phyloP scores from a whole-genome alignment of 1,284 basidiomycete species.

The Apiotrichum sp. region DNA sequence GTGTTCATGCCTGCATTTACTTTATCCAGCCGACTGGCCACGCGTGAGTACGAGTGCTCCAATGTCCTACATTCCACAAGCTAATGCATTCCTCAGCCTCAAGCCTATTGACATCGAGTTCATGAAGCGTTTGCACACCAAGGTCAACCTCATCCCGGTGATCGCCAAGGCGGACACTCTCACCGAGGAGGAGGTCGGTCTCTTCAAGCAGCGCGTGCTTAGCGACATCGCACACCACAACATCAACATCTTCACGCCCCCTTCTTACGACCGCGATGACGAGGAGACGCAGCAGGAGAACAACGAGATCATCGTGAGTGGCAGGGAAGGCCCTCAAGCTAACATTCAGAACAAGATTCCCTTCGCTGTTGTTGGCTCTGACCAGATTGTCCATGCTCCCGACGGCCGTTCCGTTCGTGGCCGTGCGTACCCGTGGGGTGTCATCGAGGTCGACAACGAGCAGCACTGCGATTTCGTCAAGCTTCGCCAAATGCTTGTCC shows the following conservation, averaged over 20 bases:
- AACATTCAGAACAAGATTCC: conserved; percentile 73
- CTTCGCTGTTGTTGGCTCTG: conserved; percentile 92
- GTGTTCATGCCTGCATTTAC: conserved; percentile 72
- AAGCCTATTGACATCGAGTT: conserved; percentile 97
- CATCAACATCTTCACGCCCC: conserved; percentile 93
- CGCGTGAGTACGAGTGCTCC: conserved; percentile 59
- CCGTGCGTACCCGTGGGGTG: conserved; percentile 91
- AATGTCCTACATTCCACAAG: background rate
- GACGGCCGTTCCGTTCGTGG: conserved; percentile 87
- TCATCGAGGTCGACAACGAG: conserved; percentile 96
- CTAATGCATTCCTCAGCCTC: conserved; percentile 54
- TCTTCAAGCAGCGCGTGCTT: conserved; percentile 88
- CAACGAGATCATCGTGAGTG: conserved; percentile 74
- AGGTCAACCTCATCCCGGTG: conserved; percentile 94
- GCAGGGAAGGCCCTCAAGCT: background rate
- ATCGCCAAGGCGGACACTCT: conserved; percentile 95
- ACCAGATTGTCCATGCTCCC: conserved; percentile 67
- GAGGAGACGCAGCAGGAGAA: conserved; percentile 93
- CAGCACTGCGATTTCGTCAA: conserved; percentile 98
- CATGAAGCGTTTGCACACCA: conserved; percentile 90
- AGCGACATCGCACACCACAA: conserved; percentile 86
- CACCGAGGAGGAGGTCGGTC: conserved; percentile 85
- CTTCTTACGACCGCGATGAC: conserved; percentile 91
- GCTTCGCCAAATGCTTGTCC: conserved; percentile 93
- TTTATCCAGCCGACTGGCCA: conserved; percentile 97